Evolutionary conservation across 371 early-diverging fungal species (phyloP), one percentile per base, ranked within the genome.

Genomic region (Mucor circinelloides): DNA sequence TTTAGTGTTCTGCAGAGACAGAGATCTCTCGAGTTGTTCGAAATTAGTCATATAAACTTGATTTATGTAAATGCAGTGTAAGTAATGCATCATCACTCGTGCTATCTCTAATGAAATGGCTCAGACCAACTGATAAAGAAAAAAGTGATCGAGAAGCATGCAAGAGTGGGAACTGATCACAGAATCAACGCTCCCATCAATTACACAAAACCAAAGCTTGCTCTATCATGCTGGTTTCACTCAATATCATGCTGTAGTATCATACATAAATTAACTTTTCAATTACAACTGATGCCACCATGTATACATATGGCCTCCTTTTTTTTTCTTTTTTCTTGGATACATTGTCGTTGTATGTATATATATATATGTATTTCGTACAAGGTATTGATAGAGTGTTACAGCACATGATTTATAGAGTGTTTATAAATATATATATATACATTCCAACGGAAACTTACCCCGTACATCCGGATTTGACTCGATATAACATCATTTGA

Each of bases 181-280:
- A 50, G 23, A 48, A 21, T 21, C 17, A 12, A 19, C 25, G 50
- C 50, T 23, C 25, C 3, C 12, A 30, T 5, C 3, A 30, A 55
- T 55, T 55, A 55, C 55, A 55, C 55, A 55, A 55, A 55, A n/a
- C 28, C 4, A 50, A 50, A 50, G 25, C 25, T 50, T 50, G 4
- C 50, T 50, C 12, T 55, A 30, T 55, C 55, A 55, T 55, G 55
- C 55, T 55, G 55, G 55, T 55, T 55, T 31, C 55, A 55, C 55
- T 55, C 13, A 31, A 17, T 23, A 50, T 12, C 50, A 50, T 25
- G 50, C 50, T 50, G 23, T 50, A 10, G 8, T 23, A 50, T 23
- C 25, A 50, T 50, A 50, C 50, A 50, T 50, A 50, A 50, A 50
- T 50, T 50, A 50, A 50, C 50, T 50, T 50, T 50, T 50, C 50